phyloP scores from a whole-genome alignment of 139 green algal species.

The Spirogloea muscicola region DNA sequence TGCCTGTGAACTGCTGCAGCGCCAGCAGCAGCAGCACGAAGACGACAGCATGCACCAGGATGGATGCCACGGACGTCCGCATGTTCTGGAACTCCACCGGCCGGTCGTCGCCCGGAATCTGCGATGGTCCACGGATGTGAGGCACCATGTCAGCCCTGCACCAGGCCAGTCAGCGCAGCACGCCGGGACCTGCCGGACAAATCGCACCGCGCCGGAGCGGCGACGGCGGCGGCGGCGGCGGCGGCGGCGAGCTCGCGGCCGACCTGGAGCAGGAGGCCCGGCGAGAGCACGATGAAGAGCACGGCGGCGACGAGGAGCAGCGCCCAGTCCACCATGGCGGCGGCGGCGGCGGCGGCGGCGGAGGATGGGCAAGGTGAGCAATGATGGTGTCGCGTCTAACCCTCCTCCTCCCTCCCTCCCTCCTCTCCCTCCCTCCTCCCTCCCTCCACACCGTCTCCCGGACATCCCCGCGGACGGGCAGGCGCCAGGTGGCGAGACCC shows the following conservation, averaged over 20 bases:
- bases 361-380: background rate
- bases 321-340: conserved; percentile 13
- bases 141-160: too few relatives aligned
- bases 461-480: background rate
- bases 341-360: background rate
- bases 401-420: background rate
- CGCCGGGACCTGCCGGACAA: background rate
- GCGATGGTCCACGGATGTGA: too few relatives aligned
- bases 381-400: too few relatives aligned
- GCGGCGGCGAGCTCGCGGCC: background rate
- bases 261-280: conserved; percentile 30
- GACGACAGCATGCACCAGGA: background rate
- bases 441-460: background rate
- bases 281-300: conserved; percentile 25
- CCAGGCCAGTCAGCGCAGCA: background rate
- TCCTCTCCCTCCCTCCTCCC: background rate
- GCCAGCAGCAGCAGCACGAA: background rate
- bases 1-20: background rate
- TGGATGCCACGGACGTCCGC: background rate
- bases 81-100: conserved; percentile 17
- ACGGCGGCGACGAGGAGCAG: conserved; percentile 7
- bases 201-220: background rate
- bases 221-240: background rate
- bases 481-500: background rate
- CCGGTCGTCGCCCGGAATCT: conserved; percentile 15